Base-by-base conservation (phyloP, 2,329 filamentous ascomycete genomes). In the Fusarium sp. region DNA sequence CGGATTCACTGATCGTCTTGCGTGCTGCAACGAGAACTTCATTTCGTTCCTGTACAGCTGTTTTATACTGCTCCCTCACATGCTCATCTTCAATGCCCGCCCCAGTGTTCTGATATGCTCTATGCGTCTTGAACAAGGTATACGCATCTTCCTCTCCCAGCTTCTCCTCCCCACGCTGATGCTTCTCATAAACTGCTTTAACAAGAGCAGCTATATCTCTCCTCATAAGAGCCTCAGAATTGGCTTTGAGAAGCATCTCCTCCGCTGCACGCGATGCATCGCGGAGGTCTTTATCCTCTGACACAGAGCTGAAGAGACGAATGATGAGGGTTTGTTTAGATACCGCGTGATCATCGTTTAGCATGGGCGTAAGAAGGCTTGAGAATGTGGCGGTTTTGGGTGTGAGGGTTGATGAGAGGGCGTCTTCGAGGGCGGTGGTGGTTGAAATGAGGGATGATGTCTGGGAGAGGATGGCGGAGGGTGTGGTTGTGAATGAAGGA, bases 391-490 rank as follows among this genome's bases (percentile, higher is more conserved):
- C 77, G 1, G 69, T 71, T 4, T 62, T 45, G 4, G 75, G 68
- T 1, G 73, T 73, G 14, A 78, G 59, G 4, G 58, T 39, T 1
- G 57, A 49, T 8, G 61, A 76, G 48, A 78, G 76, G 14, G 23
- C 21, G 54, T 78, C 75, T 42, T 78, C 61, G 1, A 78, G 69
- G 4, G 63, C 46, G 3, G 38, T 66, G 37, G 76, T 72, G n/a
- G 60, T 39, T 19, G 55, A 31, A 25, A 77, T 72, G 68, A 76
- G 67, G 75, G 92, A 86, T 3, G 59, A 61, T 19, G 72, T 74
- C 44, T 69, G 58, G 14, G 41, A 42, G 45, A 77, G 68, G 14
- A 78, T 69, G 18, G 60, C 41, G 1, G 60, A 57, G 7, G 72
- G 69, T 7, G 66, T 49, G 19, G 60, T 21, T 25, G 63, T 56